These are phyloP conservation scores for Niebla homalea DNA, from an alignment of 495 filamentous ascomycete species.

Conservation along the genomic window DNA sequence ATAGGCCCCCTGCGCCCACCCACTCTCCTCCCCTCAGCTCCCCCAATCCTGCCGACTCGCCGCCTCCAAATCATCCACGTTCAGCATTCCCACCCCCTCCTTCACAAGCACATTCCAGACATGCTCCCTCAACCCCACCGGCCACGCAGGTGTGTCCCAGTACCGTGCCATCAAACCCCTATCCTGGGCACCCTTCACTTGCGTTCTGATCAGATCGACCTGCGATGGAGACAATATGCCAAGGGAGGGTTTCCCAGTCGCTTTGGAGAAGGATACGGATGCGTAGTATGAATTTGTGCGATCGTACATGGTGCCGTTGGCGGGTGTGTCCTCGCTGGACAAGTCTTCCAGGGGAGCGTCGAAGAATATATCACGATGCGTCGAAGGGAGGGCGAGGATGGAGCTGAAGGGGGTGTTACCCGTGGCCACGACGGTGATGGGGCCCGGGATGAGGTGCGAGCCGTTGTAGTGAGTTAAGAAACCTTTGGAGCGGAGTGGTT, in stretches of 20 bases:
- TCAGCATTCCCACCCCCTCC: conserved; percentile 56
- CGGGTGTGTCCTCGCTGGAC: not conserved
- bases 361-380: conserved; percentile 51
- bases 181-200: conserved; percentile 47
- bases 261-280: conserved; percentile 27
- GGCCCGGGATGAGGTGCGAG: conserved; percentile 28
- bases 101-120: conserved; percentile 54
- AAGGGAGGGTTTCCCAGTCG: conserved; percentile 25
- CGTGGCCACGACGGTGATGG: conserved; percentile 60
- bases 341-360: conserved; percentile 46
- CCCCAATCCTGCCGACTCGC: conserved; percentile 35
- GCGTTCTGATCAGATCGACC: conserved; percentile 40
- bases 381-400: conserved; percentile 27
- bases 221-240: conserved; percentile 31
- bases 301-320: conserved; percentile 13
- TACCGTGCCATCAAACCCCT: conserved; percentile 56
- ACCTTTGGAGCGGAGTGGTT: conserved; percentile 40
- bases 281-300: conserved; percentile 29
- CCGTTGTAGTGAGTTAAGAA: conserved; percentile 47
- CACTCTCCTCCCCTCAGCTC: no score
- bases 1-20: no score
- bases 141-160: conserved; percentile 60
- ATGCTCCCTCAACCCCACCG: conserved; percentile 48
- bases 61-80: conserved; percentile 47
- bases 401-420: conserved; percentile 46